Conservation (phyloP, 306 rosid genomes). For the Castanea mollissima region DNA sequence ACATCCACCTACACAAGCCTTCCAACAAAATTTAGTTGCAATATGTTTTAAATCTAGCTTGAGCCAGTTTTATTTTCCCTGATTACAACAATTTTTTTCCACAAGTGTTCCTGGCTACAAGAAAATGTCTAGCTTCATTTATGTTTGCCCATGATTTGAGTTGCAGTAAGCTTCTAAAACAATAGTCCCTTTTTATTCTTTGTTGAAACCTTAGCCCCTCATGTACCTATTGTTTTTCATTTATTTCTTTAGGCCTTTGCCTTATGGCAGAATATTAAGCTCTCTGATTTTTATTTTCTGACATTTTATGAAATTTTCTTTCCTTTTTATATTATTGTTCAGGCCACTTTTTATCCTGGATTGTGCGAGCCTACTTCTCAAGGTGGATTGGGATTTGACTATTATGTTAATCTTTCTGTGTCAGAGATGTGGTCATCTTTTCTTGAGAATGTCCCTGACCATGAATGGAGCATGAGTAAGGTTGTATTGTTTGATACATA, state of each 20-base stretch:
- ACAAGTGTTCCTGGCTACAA: not conserved
- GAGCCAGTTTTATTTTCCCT: not conserved
- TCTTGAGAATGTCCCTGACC: constrained; percentile 74
- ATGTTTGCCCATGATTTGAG: not conserved
- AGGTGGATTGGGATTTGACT: constrained; percentile 99
- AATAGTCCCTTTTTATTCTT: not conserved
- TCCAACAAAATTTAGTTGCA: not conserved
- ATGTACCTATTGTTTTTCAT: not conserved
- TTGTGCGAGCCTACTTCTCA: constrained; percentile 88
- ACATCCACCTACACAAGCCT: not conserved
- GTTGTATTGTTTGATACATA: constrained; percentile 35
- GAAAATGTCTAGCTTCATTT: not conserved
- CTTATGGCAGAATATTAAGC: not conserved
- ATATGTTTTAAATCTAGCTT: not conserved
- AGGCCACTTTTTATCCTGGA: constrained; percentile 94
- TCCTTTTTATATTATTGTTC: constrained; percentile 27
- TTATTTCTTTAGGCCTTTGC: not conserved
- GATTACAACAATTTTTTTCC: not conserved
- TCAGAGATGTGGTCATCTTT: constrained; percentile 87
- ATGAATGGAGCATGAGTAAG: constrained; percentile 94
- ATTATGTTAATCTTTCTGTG: constrained; percentile 75
- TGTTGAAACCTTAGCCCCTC: not conserved
- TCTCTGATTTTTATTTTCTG: not conserved
- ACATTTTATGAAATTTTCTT: not conserved
- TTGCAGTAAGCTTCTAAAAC: not conserved